These are phyloP conservation scores for Saposhnikovia divaricata DNA, from an alignment of 129 eudicot genomes.

Conservation along the genomic window DNA sequence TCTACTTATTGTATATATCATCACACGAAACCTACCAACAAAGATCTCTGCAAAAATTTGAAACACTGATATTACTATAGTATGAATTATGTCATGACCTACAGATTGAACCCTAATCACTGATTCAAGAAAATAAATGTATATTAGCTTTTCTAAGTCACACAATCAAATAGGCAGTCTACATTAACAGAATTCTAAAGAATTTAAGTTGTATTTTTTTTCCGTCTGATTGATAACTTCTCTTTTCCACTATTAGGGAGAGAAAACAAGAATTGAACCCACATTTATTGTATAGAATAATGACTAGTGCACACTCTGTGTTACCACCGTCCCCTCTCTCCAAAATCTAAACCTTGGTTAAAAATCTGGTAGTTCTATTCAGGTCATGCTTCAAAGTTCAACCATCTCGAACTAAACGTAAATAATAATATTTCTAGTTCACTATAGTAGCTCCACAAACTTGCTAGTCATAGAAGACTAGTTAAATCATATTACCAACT, in stretches of 20 bases:
- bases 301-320: not conserved
- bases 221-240: not conserved
- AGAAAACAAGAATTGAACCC: not conserved
- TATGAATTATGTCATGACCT: not conserved
- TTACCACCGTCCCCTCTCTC: not conserved
- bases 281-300: not conserved
- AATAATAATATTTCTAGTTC: not conserved
- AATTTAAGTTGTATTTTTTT: not conserved
- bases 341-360: not conserved
- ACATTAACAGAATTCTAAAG: not conserved
- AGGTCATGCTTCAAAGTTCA: not conserved
- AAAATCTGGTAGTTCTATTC: not conserved
- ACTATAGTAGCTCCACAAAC: not conserved
- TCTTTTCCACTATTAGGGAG: not conserved
- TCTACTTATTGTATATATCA: constrained; percentile 25
- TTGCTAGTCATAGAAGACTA: not conserved
- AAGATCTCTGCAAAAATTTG: constrained; percentile 29
- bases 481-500: not conserved
- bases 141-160: not conserved
- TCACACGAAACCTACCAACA: constrained; percentile 19
- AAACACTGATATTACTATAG: not conserved
- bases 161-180: not conserved
- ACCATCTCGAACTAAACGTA: not conserved
- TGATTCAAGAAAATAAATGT: not conserved
- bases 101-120: not conserved